phyloP scores from a whole-genome alignment of 306 rosid species.

The Acacia crassicarpa region DNA sequence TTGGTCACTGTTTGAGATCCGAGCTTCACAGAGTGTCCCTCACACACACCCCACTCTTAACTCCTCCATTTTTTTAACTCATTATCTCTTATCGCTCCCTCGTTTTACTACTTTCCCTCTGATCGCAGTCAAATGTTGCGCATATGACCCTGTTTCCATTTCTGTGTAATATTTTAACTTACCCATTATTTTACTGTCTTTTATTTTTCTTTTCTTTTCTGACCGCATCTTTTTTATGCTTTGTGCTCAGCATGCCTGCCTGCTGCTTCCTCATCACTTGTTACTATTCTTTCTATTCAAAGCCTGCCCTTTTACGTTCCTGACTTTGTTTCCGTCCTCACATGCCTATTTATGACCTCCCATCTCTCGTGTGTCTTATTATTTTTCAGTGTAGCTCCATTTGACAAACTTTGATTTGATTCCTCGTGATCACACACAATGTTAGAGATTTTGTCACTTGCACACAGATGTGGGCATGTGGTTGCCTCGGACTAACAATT shows the following conservation, averaged over 20 bases:
- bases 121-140: constrained; percentile 25
- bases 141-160: constrained; percentile 19
- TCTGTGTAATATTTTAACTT: neutral
- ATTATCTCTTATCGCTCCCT: constrained; percentile 5
- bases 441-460: neutral
- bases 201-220: neutral
- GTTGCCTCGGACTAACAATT: neutral
- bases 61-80: constrained; percentile 37
- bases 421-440: neutral
- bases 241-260: neutral
- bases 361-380: neutral
- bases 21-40: constrained; percentile 63
- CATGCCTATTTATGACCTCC: constrained; percentile 5
- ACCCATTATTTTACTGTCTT: neutral
- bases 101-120: constrained; percentile 28
- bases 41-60: constrained; percentile 6
- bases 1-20: constrained; percentile 62
- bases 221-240: neutral
- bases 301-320: neutral
- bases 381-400: neutral
- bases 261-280: neutral
- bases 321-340: constrained; percentile 1
- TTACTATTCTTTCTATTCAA: neutral
- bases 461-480: neutral
- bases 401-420: neutral